Base-by-base conservation (phyloP, 2,329 filamentous ascomycete genomes). In the Fusarium irregulare region DNA sequence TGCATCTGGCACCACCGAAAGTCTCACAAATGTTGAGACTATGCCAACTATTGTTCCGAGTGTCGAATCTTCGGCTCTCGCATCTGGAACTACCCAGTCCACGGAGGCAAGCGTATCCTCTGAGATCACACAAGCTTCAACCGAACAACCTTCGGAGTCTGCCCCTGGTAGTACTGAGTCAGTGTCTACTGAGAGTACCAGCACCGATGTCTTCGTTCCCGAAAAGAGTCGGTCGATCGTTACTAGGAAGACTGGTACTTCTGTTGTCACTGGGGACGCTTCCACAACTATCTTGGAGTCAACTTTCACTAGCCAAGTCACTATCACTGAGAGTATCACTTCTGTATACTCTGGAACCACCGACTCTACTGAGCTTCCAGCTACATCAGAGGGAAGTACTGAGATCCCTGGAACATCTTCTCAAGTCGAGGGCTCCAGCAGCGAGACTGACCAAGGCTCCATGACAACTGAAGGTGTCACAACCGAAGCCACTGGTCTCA, bases 41-140 rank as follows among this genome's bases (percentile, higher is more conserved):
- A 69, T 74, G 54, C 73, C 73, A 4, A 71, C 59, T 2, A n/a
- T 72, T 20, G 25, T 60, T 8, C 60, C 56, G 4, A 75, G 65
- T 6, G 41, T 50, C 8, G 62, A 50, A 21, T 73, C 73, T 7
- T 72, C 60, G 16, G 73, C 71, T 27, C 40, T 65, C 18, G 60
- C 60, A 23, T 40, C 48, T n/a, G 66, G 55, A 7, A 66, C 64
- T 12, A 69, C 53, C 18, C 34, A 46, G 6, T 32, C 27, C 4
- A 48, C 68, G 0, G 58, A 60, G 25, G 46, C 48, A 3, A 47
- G 44, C 11, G 46, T 13, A 3, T 56, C 51, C 16, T 60, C 65
- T 7, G 53, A 25, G 7, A 37, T 44, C 21, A 32, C 59, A 12
- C 32, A 27, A 12, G 25, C 16, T 6, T 21, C 46, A 2, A 49